phyloP scores from a whole-genome alignment of 306 rosid genomes.

The Lupinus albus region DNA sequence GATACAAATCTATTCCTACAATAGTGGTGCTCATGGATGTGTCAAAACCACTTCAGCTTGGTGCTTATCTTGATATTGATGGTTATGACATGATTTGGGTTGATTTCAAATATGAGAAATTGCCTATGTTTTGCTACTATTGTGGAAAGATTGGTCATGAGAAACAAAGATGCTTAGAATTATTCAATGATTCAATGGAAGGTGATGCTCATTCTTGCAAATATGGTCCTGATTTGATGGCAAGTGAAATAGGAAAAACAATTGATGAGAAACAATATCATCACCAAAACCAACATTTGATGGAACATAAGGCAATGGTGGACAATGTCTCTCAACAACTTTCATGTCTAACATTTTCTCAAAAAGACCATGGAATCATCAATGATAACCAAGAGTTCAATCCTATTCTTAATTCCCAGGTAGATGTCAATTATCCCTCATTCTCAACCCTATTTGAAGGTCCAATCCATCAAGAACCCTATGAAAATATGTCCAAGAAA shows the following conservation, averaged over 20 bases:
- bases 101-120: background rate
- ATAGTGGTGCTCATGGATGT: background rate
- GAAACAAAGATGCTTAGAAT: background rate
- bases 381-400: background rate
- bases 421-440: background rate
- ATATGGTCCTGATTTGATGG: background rate
- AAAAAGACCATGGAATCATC: background rate
- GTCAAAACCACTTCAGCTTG: background rate
- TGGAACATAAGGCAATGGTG: background rate
- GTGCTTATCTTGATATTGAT: background rate
- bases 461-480: background rate
- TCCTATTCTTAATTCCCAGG: background rate
- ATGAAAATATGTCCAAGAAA: background rate
- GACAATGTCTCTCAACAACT: background rate
- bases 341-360: background rate
- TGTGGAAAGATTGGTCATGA: background rate
- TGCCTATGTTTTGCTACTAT: background rate
- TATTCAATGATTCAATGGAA: background rate
- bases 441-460: background rate
- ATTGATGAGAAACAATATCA: too few species aligned
- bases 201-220: background rate
- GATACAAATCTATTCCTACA: background rate
- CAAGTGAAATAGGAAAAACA: background rate
- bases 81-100: background rate
- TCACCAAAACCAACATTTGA: background rate